These are phyloP conservation scores for Fusarium metavorans DNA, from an alignment of 2,329 filamentous ascomycete genomes.

Conservation along the genomic window DNA sequence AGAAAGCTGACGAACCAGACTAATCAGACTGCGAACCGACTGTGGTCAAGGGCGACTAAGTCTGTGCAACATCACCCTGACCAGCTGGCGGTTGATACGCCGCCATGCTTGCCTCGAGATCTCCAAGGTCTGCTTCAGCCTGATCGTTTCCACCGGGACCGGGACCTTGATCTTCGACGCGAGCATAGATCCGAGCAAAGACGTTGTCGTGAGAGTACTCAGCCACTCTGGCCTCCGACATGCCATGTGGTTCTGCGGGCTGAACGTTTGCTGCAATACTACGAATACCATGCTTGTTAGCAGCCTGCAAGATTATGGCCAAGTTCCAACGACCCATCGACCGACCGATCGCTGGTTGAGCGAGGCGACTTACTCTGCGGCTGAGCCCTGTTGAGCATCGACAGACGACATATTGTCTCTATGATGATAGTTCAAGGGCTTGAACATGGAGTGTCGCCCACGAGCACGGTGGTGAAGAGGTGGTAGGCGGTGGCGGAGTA, in stretches of 20 bases:
- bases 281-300: conserved; percentile 13
- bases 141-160: background rate
- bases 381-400: conserved; percentile 22
- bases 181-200: conserved; percentile 1
- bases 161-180: background rate
- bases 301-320: background rate
- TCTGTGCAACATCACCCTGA: background rate
- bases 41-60: background rate
- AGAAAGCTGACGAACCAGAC: background rate
- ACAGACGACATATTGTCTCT: conserved; percentile 19
- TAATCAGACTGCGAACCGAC: conserved; percentile 1
- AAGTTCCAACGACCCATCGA: background rate
- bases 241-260: conserved; percentile 6
- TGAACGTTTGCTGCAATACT: conserved; percentile 4
- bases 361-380: conserved; percentile 15
- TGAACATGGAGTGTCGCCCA: background rate
- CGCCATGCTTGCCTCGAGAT: conserved; percentile 17
- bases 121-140: background rate
- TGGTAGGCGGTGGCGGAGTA: background rate
- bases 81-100: background rate
- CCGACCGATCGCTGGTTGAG: background rate
- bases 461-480: background rate
- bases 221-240: background rate
- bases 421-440: background rate
- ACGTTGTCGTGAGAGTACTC: conserved; percentile 9